Percentiles rank a stretch among this genome's conserved stretches.
Evolutionary conservation across 345 rosid species (phyloP).

Genomic region (Gossypium stocksii): DNA sequence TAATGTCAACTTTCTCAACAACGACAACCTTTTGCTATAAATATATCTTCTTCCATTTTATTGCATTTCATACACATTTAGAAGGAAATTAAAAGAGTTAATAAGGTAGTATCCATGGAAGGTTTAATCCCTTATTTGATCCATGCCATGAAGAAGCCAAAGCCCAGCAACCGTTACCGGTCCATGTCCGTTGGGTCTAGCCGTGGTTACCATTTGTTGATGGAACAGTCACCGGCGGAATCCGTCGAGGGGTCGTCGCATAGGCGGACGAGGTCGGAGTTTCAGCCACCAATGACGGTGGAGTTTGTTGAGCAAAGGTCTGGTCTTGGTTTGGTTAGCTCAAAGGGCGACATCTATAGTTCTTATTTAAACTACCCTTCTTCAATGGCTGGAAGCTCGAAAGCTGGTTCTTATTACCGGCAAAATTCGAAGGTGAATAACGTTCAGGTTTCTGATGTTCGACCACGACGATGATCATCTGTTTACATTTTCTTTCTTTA

Average conservation of each 20-base stretch:
- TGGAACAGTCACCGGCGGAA: conserved; percentile 21
- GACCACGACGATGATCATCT: background rate
- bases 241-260: conserved; percentile 45
- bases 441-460: background rate
- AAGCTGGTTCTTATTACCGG: background rate
- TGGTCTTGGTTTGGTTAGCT: conserved; percentile 11
- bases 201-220: conserved; percentile 56
- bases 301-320: conserved; percentile 31
- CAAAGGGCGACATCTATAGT: conserved; percentile 6
- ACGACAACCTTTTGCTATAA: conserved; percentile 7
- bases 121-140: conserved; percentile 67
- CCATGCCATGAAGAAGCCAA: conserved; percentile 40
- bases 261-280: conserved; percentile 45
- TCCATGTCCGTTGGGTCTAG: conserved; percentile 43
- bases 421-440: background rate
- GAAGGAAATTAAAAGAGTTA: background rate
- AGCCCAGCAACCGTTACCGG: conserved; percentile 20
- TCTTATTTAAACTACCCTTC: conserved; percentile 10
- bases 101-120: conserved; percentile 43
- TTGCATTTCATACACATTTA: background rate
- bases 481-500: too few relatives aligned
- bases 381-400: conserved; percentile 16
- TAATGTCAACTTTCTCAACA: background rate
- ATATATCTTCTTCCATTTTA: background rate
- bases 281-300: conserved; percentile 30